Evolutionary conservation across 805 yeast genomes (phyloP).

Genomic region (Ogataea nonfermentans): DNA sequence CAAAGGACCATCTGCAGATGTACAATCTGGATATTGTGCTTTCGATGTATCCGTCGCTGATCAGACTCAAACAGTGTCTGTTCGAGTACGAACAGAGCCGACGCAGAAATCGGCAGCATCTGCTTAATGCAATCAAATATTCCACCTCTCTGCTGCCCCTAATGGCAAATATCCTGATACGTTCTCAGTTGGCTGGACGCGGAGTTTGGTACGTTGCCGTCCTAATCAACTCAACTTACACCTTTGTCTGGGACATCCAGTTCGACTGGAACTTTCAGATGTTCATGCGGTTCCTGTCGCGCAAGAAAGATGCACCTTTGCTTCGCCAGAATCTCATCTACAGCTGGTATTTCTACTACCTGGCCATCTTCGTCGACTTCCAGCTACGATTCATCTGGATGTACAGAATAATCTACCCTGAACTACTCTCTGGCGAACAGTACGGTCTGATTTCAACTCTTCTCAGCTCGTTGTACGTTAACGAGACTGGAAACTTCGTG

Average conservation of each 20-base stretch:
- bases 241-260: conserved; percentile 85
- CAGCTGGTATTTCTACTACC: conserved; percentile 44
- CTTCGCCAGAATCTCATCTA: conserved; percentile 35
- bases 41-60: conserved; percentile 57
- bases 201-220: conserved; percentile 44
- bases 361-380: conserved; percentile 61
- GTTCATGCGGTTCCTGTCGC: conserved; percentile 36
- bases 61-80: conserved; percentile 81
- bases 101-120: conserved; percentile 47
- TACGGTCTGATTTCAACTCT: conserved; percentile 15
- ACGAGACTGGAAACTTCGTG: conserved; percentile 61
- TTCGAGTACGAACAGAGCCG: conserved; percentile 57
- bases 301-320: conserved; percentile 17
- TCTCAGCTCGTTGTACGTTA: conserved; percentile 32
- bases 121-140: conserved; percentile 76
- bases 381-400: conserved; percentile 76
- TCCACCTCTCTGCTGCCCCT: conserved; percentile 58
- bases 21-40: conserved; percentile 33
- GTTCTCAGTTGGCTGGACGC: conserved; percentile 30
- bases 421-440: conserved; percentile 13
- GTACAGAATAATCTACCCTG: conserved; percentile 40
- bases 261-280: conserved; percentile 84
- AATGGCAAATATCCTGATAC: conserved; percentile 33
- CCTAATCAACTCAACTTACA: conserved; percentile 67
- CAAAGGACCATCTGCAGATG: conserved; percentile 29